Percentiles rank a stretch among this genome's conserved stretches.
Evolutionary conservation across 2,329 filamentous ascomycete genomes (phyloP).

Genomic region (Neopestalotiopsis clavispora): DNA sequence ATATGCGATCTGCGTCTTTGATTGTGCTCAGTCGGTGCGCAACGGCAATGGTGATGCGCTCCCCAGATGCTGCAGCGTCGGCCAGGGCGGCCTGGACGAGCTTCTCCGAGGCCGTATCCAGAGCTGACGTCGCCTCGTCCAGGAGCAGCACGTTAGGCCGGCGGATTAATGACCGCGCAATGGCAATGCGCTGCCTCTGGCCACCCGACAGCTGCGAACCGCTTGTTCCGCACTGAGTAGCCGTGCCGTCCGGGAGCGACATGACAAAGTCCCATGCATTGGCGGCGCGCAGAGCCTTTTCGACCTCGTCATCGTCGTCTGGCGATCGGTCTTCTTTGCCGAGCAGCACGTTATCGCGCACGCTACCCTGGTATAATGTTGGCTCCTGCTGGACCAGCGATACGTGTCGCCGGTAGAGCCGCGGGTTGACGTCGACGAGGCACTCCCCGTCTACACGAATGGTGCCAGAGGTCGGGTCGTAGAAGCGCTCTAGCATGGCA

Average conservation of each 20-base stretch:
- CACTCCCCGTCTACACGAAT: slow-evolving; percentile 51
- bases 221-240: slow-evolving; percentile 48
- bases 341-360: slow-evolving; percentile 38
- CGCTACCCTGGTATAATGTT: slow-evolving; percentile 52
- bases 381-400: slow-evolving; percentile 64
- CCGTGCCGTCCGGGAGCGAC: slow-evolving; percentile 53
- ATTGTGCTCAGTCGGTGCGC: slow-evolving; percentile 32
- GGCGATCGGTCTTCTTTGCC: slow-evolving; percentile 1
- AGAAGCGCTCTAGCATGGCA: slow-evolving; percentile 53
- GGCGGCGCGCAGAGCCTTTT: slow-evolving; percentile 22
- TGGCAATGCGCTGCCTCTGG: slow-evolving; percentile 50
- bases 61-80: slow-evolving; percentile 10
- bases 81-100: slow-evolving; percentile 22
- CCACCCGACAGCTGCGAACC: slow-evolving; percentile 45
- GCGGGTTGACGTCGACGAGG: slow-evolving; percentile 47
- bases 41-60: slow-evolving; percentile 29
- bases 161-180: slow-evolving; percentile 48
- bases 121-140: slow-evolving; percentile 40
- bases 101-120: slow-evolving; percentile 23
- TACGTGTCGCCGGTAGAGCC: slow-evolving; percentile 56
- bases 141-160: slow-evolving; percentile 47
- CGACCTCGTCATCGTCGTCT: slow-evolving; percentile 16
- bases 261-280: slow-evolving; percentile 48
- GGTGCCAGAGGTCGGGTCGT: slow-evolving; percentile 47
- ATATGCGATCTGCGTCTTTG: slow-evolving; percentile 55